These are phyloP conservation scores for Leptographium radiaticola DNA, from an alignment of 2,329 filamentous ascomycete species.

Conservation along the genomic window DNA sequence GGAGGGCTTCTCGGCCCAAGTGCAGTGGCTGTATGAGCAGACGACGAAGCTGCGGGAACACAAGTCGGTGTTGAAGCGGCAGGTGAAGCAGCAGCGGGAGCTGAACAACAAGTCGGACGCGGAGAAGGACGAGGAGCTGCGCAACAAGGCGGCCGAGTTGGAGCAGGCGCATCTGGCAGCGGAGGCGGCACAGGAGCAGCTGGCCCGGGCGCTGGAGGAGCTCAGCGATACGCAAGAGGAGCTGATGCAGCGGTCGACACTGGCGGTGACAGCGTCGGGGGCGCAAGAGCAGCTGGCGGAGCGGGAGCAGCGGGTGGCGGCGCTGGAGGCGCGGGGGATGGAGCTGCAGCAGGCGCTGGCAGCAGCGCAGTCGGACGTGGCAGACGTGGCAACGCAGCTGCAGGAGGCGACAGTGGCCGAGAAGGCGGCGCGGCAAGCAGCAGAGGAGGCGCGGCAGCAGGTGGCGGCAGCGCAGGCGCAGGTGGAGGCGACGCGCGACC, in stretches of 20 bases:
- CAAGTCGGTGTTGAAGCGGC: constrained; percentile 75
- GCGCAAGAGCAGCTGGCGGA: constrained; percentile 10
- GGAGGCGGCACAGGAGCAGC: constrained; percentile 21
- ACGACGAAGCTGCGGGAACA: constrained; percentile 74
- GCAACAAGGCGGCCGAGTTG: constrained; percentile 30
- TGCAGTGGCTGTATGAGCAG: constrained; percentile 66
- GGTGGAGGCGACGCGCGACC: too few relatives aligned
- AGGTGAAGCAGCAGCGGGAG: constrained; percentile 91
- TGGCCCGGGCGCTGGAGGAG: constrained; percentile 33
- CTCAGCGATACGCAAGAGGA: constrained; percentile 24
- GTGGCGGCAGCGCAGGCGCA: background rate
- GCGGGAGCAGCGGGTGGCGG: constrained; percentile 15
- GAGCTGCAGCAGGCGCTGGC: constrained; percentile 25
- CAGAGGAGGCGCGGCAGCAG: background rate
- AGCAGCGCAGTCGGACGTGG: constrained; percentile 24
- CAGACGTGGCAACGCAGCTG: constrained; percentile 24
- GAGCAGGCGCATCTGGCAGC: constrained; percentile 18
- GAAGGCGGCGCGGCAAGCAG: constrained; percentile 17
- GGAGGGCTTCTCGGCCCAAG: constrained; percentile 61
- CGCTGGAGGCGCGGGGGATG: constrained; percentile 28
- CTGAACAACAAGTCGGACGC: constrained; percentile 78
- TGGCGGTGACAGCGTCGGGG: constrained; percentile 9
- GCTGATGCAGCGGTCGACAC: constrained; percentile 6
- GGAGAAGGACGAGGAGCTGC: constrained; percentile 52
- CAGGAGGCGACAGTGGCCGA: constrained; percentile 10